Evolutionary conservation across 192 early-diverging fungal species (phyloP), one percentile per base, ranked within the genome.

Genomic region (Coemansia sp.): DNA sequence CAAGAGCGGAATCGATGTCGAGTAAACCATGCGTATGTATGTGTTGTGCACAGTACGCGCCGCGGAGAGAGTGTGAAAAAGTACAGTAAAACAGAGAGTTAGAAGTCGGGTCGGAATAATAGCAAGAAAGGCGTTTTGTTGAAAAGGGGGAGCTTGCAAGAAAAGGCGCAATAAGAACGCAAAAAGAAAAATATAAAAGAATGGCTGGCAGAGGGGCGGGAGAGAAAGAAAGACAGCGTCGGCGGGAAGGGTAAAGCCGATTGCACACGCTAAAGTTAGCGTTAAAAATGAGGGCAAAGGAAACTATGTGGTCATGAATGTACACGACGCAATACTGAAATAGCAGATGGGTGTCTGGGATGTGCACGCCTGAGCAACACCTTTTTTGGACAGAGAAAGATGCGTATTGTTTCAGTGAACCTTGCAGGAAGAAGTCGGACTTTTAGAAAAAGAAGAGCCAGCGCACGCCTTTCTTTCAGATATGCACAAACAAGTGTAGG

Each of bases 1-100:
- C 36, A 79, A 59, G 10, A 79, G 67, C 21, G 66, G 76, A 20
- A 69, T 61, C 51, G 64, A 59, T 2, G 70, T 42, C 56, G 70
- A 51, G 61, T 72, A 44, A 49, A 79, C 67, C 76, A 79, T 78
- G 28, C 38, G 24, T 60, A 44, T 48, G 18, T 48, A 48, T 48
- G 9, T 15, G 47, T 10, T 18, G 15, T 20, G 25, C 25, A 52
- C 9, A 23, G 25, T 12, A 52, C 0, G 8, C 20, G 21, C 15
- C 50, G 50, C 52, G 25, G 24, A 54, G 18, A 48, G 48, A n/a
- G 44, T 26, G 40, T 17, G 20, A 26, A 53, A 60, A 47, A 67
- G 28, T 56, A 56, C 28, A 56, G 56, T 15, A 11, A 24, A 54
- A 31, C 26, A 67, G 24, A 3, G 37, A 24, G 42, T 48, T 52